phyloP scores from a whole-genome alignment of 768 basidiomycete species.

The Grammothele lineata region DNA sequence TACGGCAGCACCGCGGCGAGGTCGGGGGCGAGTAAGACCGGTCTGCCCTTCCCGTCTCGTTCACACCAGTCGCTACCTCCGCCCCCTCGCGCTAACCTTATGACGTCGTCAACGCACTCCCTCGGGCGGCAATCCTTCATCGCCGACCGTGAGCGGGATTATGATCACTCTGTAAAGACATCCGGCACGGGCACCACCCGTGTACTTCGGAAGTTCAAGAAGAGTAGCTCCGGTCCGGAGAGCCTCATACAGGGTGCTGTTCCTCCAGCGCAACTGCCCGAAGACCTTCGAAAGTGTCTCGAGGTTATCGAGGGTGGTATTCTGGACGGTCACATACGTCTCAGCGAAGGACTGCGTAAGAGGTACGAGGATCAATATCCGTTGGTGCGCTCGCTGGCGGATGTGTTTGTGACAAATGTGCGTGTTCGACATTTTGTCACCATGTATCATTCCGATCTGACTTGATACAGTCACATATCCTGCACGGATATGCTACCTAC shows the following conservation, averaged over 20 bases:
- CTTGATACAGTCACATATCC: conserved; percentile 72
- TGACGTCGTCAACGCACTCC: conserved; percentile 66
- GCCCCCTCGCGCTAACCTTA: conserved; percentile 49
- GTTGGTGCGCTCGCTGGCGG: conserved; percentile 86
- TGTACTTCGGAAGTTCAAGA: conserved; percentile 66
- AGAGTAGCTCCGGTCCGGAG: conserved; percentile 46
- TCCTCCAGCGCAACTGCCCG: conserved; percentile 78
- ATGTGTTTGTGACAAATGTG: conserved; percentile 94
- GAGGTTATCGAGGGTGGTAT: conserved; percentile 86
- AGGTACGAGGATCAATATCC: conserved; percentile 96
- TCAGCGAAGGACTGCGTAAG: conserved; percentile 81
- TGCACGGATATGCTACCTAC: conserved; percentile 91
- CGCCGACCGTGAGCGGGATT: conserved; percentile 42
- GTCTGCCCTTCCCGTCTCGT: conserved; percentile 73
- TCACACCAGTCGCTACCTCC: conserved; percentile 78
- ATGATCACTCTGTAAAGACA: conserved; percentile 34
- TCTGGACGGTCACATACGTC: conserved; percentile 81
- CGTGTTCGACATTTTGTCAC: conserved; percentile 30
- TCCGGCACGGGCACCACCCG: conserved; percentile 29
- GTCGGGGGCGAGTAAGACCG: conserved; percentile 37
- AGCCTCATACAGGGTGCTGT: conserved; percentile 47
- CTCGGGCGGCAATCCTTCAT: conserved; percentile 65
- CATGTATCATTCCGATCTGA: conserved; percentile 15
- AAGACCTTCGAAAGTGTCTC: conserved; percentile 80
- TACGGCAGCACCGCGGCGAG: conserved; percentile 52